Base-by-base conservation (phyloP, 108 stramenopile genomes). In the Pseudonitzschia pungens region DNA sequence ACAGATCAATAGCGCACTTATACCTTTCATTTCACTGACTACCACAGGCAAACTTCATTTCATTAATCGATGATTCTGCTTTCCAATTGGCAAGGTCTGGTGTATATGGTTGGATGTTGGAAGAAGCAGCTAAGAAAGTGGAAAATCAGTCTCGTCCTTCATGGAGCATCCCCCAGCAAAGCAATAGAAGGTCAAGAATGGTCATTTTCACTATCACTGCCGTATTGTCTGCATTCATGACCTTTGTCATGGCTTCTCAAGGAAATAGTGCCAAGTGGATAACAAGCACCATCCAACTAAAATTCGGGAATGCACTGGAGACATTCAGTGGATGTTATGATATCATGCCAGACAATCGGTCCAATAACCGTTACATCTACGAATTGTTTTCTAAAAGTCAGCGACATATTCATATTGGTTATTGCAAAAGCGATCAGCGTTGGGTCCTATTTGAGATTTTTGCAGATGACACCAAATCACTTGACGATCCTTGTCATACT, bases 71-170 rank as follows among this genome's bases (percentile, higher is more conserved):
- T 55, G 54, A 55, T 20, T 20, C 9, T 26, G 54, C 54, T 22
- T 55, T 55, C 26, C 1, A 55, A 11, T 4, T 26, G 24, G 54
- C 54, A 20, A 26, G 20, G 26, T 2, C 12, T 24, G 54, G 54
- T 22, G 26, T 26, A 10, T 55, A 55, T 26, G 54, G 54, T 8
- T 20, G 24, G 20, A 26, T 2, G 26, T 5, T 55, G 21, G 24
- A 55, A 55, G 22, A 24, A 55, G 54, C 54, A 55, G 54, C 45
- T 2, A 48, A 11, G 14, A 48, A 18, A 5, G 60, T 51, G 6
- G 69, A 76, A 15, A 52, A 54, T 36, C 33, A 41, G 33, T 58
- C 68, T 12, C 12, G 2, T 5, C 48, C 65, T 51, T 51, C 31
- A 41, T 73, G 32, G 29, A 65, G 50, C 65, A 28, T 28, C 50